Evolutionary conservation across 352 stramenopile species (phyloP).

Genomic region (Aphanomyces euteiches): DNA sequence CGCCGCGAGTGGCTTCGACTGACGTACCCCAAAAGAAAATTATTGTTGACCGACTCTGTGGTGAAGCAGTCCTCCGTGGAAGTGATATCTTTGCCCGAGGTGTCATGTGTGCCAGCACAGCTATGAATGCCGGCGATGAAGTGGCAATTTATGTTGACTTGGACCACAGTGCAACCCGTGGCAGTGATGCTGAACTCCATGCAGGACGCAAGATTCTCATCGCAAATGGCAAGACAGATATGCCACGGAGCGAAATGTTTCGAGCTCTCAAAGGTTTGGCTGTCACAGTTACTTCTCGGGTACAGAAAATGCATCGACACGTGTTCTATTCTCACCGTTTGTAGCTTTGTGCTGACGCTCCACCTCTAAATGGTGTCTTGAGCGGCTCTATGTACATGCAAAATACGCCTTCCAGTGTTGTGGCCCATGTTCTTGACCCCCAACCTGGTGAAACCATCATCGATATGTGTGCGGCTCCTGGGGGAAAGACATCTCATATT

Average conservation of each 20-base stretch:
- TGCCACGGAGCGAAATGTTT: constrained; percentile 79
- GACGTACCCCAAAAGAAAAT: constrained; percentile 50
- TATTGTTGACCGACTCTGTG: constrained; percentile 89
- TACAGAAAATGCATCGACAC: constrained; percentile 28
- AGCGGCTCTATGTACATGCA: constrained; percentile 85
- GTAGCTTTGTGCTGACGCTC: constrained; percentile 62
- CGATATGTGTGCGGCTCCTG: constrained; percentile 92
- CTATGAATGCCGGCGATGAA: constrained; percentile 68
- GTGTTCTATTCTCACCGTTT: background rate
- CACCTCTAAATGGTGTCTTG: constrained; percentile 86
- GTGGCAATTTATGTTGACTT: constrained; percentile 86
- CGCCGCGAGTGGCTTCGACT: constrained; percentile 37
- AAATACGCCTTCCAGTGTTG: constrained; percentile 90
- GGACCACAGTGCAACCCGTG: constrained; percentile 71
- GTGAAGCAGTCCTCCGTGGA: constrained; percentile 90
- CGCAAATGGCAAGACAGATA: constrained; percentile 58
- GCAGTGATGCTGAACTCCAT: constrained; percentile 65
- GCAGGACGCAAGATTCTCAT: constrained; percentile 77
- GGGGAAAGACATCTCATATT: constrained; percentile 92
- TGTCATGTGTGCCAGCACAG: constrained; percentile 86
- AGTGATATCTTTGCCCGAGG: constrained; percentile 92
- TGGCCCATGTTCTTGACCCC: constrained; percentile 86
- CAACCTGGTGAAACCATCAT: constrained; percentile 83
- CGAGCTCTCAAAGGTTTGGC: constrained; percentile 58
- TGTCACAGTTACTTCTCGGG: constrained; percentile 56